These are phyloP conservation scores for Verbena officinalis DNA, from an alignment of 257 asterid species.

Conservation along the genomic window DNA sequence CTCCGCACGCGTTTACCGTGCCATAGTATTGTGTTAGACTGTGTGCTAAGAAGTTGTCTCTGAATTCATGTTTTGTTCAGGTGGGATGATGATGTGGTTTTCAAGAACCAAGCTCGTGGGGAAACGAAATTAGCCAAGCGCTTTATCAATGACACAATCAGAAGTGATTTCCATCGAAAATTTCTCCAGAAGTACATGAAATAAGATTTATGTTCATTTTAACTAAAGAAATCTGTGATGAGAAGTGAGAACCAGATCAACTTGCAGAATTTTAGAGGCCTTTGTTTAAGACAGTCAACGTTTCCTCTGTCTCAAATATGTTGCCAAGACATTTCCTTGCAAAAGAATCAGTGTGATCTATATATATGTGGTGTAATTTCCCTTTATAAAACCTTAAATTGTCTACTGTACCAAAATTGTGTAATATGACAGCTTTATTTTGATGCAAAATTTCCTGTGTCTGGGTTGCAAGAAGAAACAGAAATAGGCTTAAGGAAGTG, in stretches of 20 bases:
- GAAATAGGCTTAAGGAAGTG: too few relatives aligned
- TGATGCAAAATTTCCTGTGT: neutral
- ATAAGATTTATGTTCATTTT: constrained; percentile 20
- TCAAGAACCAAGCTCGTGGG: constrained; percentile 96
- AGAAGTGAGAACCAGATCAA: neutral
- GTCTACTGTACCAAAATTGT: neutral
- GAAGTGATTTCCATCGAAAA: constrained; percentile 80
- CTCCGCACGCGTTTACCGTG: neutral
- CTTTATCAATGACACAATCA: constrained; percentile 90
- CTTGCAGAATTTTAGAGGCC: neutral
- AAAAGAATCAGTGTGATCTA: neutral
- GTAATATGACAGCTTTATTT: neutral
- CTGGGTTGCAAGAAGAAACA: neutral
- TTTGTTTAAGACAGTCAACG: neutral
- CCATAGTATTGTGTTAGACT: neutral
- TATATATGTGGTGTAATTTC: neutral
- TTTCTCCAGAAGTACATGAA: constrained; percentile 84
- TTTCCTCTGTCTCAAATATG: neutral
- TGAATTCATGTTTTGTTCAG: constrained; percentile 37
- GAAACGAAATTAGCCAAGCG: constrained; percentile 74
- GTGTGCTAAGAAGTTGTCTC: neutral
- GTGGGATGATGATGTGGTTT: constrained; percentile 99
- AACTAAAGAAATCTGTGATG: neutral
- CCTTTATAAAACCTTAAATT: neutral
- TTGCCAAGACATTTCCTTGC: neutral